phyloP scores from a whole-genome alignment of 176 grass and related monocot genomes.

The Poa pratensis region DNA sequence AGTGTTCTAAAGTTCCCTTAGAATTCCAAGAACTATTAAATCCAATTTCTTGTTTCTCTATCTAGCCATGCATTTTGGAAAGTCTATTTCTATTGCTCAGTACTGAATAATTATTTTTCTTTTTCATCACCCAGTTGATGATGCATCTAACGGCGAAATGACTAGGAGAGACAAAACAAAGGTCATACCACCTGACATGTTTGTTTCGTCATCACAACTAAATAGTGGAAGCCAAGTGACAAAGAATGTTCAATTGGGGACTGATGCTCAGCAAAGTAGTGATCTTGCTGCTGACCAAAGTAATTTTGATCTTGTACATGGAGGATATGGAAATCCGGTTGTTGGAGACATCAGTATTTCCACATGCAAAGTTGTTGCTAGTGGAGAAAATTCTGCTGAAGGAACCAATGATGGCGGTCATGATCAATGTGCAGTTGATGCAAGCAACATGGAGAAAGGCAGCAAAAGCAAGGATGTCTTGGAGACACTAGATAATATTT shows the following conservation, averaged over 20 bases:
- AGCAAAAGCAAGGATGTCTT: conserved; percentile 30
- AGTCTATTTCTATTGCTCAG: not conserved
- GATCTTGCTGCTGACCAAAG: conserved; percentile 46
- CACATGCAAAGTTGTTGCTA: conserved; percentile 30
- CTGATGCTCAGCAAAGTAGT: conserved; percentile 37
- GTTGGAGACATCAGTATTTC: conserved; percentile 18
- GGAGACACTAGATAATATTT: conserved; percentile 41
- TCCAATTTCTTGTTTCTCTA: not conserved
- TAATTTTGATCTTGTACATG: conserved; percentile 31
- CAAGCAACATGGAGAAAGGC: conserved; percentile 38
- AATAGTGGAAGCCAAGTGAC: conserved; percentile 40
- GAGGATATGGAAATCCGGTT: conserved; percentile 31
- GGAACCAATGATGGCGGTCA: conserved; percentile 30
- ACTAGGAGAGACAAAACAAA: conserved; percentile 27
- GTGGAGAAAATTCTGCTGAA: conserved; percentile 34
- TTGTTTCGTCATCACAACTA: conserved; percentile 29
- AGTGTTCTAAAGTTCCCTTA: not conserved
- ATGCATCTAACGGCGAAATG: conserved; percentile 35
- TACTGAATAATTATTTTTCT: conserved; percentile 21
- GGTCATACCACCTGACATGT: conserved; percentile 34
- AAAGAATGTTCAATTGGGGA: conserved; percentile 37
- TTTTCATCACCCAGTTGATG: conserved; percentile 27
- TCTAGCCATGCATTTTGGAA: not conserved
- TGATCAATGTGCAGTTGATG: conserved; percentile 36
- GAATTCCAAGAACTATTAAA: conserved; percentile 11